Evolutionary conservation across 768 basidiomycete species (phyloP), one percentile per base, ranked within the genome.

Genomic region (Suillus occidentalis): DNA sequence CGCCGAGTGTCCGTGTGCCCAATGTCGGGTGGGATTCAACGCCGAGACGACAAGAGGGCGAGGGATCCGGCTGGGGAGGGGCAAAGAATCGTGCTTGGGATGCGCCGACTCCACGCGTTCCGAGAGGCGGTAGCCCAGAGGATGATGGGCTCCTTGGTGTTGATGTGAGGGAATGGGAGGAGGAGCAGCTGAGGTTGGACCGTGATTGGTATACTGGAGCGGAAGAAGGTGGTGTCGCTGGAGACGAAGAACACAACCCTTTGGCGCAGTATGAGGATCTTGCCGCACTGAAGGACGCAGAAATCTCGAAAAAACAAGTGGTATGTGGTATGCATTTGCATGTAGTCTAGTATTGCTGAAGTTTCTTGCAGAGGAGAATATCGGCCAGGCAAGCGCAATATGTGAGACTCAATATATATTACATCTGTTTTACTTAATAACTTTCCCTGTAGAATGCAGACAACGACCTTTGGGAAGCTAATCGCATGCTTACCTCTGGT

Each of bases 391-490:
- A 99, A 77, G 96, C 96, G 0, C 96, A 98, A 88, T 97, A 95
- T 75, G 94, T 95, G 70, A 70, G 92, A 6, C 1, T 5, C 18
- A 20, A 40, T 31, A 18, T 31, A 6, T 7, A 31, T 22, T 25
- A 42, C 52, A 42, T 62, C 18, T 50, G 43, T 50, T 66, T 75
- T 50, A 72, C 16, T 28, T 40, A 5, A 71, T 73, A 36, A 70
- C 40, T 10, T 67, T 50, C 7, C 22, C 9, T 65, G 5, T 72
- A 96, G 93, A 98, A 99, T 71, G 94, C 94, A 28, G 97, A 99
- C 76, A 99, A 97, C 71, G 97, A 99, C 72, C 80, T 97, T 13
- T 99, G 97, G 97, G 97, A 99, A 81, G 92, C 92, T 9, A 99
- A 99, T 73, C 92, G 97, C 72, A 96, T 99, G 91, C 82, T 94